Evolutionary conservation across 441 rosid genomes (phyloP).

Genomic region (Euphorbia celastroides): DNA sequence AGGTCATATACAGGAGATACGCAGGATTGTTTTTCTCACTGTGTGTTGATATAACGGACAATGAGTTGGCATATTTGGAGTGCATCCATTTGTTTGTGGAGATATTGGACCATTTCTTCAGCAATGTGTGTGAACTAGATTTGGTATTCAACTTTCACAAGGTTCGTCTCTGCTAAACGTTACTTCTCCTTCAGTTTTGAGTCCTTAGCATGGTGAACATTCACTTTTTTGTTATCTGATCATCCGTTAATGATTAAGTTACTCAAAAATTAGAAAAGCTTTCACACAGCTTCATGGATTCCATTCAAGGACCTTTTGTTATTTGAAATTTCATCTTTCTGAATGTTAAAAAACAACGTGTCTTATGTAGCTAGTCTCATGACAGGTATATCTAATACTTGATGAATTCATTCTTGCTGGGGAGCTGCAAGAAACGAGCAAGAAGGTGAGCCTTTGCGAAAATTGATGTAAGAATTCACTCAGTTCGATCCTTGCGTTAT

Average conservation of each 20-base stretch:
- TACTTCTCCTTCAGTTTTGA: background rate
- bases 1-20: slow-evolving; percentile 92
- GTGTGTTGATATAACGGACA: slow-evolving; percentile 93
- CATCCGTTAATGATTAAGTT: background rate
- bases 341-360: background rate
- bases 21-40: slow-evolving; percentile 92
- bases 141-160: slow-evolving; percentile 95
- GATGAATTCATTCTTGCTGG: slow-evolving; percentile 99
- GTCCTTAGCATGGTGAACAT: background rate
- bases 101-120: slow-evolving; percentile 97
- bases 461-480: background rate
- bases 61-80: slow-evolving; percentile 92
- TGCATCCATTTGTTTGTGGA: slow-evolving; percentile 95
- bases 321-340: background rate
- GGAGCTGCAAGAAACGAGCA: slow-evolving; percentile 99
- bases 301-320: too few species aligned
- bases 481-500: background rate
- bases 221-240: background rate
- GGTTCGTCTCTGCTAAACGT: slow-evolving; percentile 36
- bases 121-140: slow-evolving; percentile 98
- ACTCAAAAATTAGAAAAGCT: background rate
- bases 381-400: slow-evolving; percentile 84
- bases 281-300: too few species aligned
- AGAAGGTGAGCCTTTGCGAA: slow-evolving; percentile 44
- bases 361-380: background rate